Conservation (phyloP, 2,329 filamentous ascomycete genomes). For the Cordyceps militaris region DNA sequence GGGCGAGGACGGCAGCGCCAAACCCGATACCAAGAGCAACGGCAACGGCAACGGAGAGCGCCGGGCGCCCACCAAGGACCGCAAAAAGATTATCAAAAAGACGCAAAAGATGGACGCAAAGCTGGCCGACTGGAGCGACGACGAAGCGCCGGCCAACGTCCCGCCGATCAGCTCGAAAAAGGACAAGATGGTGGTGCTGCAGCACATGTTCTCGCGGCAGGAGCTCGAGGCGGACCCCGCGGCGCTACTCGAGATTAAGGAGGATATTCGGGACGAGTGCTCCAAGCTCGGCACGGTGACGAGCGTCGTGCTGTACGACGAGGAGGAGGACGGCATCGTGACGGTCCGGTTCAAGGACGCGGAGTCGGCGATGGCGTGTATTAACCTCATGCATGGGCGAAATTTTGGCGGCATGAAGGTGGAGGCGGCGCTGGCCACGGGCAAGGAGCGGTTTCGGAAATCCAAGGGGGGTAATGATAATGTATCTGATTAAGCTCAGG, state of each 20-base stretch:
- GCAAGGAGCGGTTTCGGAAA: constrained; percentile 67
- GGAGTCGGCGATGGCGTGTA: constrained; percentile 65
- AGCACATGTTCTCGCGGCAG: constrained; percentile 84
- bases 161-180: constrained; percentile 44
- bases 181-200: constrained; percentile 80
- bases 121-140: constrained; percentile 92
- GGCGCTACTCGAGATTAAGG: constrained; percentile 82
- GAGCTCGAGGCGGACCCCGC: constrained; percentile 81
- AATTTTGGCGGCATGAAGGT: constrained; percentile 68
- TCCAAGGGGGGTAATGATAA: constrained; percentile 50
- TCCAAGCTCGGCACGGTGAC: constrained; percentile 80
- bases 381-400: constrained; percentile 71
- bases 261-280: constrained; percentile 88
- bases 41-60: constrained; percentile 25
- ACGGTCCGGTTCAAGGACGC: constrained; percentile 73
- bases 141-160: constrained; percentile 55
- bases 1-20: constrained; percentile 20
- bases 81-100: constrained; percentile 85
- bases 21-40: constrained; percentile 17
- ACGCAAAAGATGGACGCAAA: constrained; percentile 88
- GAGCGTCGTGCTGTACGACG: constrained; percentile 84
- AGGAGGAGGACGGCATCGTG: constrained; percentile 76
- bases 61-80: constrained; percentile 48
- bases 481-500: not conserved
- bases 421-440: constrained; percentile 62